Base-by-base conservation (phyloP, 176 grass and related monocot genomes). In the Pontederia paniculata region DNA sequence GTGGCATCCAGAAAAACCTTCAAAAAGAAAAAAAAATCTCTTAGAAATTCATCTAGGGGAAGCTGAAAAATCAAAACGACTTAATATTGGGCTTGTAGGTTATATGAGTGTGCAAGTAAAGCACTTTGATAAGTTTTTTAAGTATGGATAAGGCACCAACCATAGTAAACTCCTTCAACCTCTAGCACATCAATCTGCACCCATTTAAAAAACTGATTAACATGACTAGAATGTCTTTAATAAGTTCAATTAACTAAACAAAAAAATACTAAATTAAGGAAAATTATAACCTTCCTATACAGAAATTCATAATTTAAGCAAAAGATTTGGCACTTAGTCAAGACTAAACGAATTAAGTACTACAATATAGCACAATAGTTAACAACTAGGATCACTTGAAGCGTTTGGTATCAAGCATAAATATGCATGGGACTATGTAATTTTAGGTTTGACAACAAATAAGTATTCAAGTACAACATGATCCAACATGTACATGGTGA, bases 1-100 rank as follows among this genome's bases (percentile, higher is more conserved):
- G 45, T 97, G 93, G 59, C 93, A 91, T 76, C 93, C 93, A 23
- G 86, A 97, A 78, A 97, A 97, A 9, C 86, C 93, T 97, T 58
- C 45, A 67, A 68, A 71, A 62, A 50, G 25, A 21, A 79, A 9
- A n/a, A 57, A 12, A 15, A 2, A 43, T 66, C 48, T 77, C 60
- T 51, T 11, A 23, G 41, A 42, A 55, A 42, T 16, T 9, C 51
- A 4, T 42, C n/a, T n/a, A n/a, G n/a, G n/a, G n/a, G n/a, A n/a
- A n/a, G n/a, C n/a, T n/a, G 22, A 10, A 54, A 14, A 53, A 25
- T 42, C 7, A 20, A 4, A 44, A n/a, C n/a, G n/a, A n/a, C n/a
- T n/a, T n/a, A n/a, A 68, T 17, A 66, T 11, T 52, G 21, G 42
- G 9, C 15, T 12, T 17, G 17, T 18, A 37, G 18, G 25, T 37